A percentile compares a stretch with the other conserved stretches of the same genome.
phyloP scores from a whole-genome alignment of 2,329 filamentous ascomycete genomes.

The Hirsutella thompsonii region DNA sequence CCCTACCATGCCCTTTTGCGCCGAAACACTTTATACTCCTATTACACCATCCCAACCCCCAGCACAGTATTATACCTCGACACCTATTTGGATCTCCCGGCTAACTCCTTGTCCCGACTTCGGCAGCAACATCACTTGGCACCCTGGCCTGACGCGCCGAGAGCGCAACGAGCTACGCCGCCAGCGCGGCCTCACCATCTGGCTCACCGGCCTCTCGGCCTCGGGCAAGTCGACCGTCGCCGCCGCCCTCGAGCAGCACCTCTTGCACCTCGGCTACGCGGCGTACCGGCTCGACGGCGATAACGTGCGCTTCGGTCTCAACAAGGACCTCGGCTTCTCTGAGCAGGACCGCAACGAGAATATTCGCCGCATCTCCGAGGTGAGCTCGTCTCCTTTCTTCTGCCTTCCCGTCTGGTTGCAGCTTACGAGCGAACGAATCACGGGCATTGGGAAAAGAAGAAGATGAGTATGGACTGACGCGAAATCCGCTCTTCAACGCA shows the following conservation, averaged over 20 bases:
- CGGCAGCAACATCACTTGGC: slow-evolving; percentile 86
- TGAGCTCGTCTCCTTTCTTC: slow-evolving; percentile 12
- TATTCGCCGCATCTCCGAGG: slow-evolving; percentile 88
- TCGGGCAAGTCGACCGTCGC: slow-evolving; percentile 97
- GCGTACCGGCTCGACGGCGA: slow-evolving; percentile 95
- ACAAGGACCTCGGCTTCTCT: slow-evolving; percentile 93
- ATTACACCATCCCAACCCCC: too few relatives aligned
- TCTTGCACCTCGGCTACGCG: slow-evolving; percentile 69
- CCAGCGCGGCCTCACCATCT: slow-evolving; percentile 88
- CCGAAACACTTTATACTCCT: too few relatives aligned
- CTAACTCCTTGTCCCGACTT: too few relatives aligned
- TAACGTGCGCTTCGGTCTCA: slow-evolving; percentile 95
- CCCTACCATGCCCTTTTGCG: too few relatives aligned
- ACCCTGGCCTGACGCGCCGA: slow-evolving; percentile 63
- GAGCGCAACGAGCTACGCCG: slow-evolving; percentile 65
- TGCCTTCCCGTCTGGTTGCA: too few relatives aligned
- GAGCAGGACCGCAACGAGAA: slow-evolving; percentile 94
- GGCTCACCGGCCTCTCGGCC: slow-evolving; percentile 93
- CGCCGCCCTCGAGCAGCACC: slow-evolving; percentile 90
- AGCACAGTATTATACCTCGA: too few relatives aligned
- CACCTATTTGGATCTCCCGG: too few relatives aligned
- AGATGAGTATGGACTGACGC: too few relatives aligned
- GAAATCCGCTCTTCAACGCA: too few relatives aligned
- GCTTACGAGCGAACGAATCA: too few relatives aligned
- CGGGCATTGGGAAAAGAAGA: too few relatives aligned